Conservation (phyloP, 192 early-diverging fungal species). For the Podila epigama region DNA sequence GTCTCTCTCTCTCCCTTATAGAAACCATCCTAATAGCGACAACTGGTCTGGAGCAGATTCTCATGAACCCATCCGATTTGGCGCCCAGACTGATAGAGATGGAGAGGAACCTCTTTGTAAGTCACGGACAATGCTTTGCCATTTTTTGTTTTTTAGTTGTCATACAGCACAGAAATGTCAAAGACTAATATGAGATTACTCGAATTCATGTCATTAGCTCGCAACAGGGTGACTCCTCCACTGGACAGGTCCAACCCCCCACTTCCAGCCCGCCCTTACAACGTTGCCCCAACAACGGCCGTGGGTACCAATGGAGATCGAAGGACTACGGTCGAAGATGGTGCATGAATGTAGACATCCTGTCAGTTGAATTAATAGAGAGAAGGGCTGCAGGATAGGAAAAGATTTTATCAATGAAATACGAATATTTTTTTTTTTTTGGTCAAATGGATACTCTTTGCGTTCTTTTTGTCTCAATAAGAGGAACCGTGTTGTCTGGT, state of each 20-base stretch:
- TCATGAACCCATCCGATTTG: constrained; percentile 22
- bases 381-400: no score
- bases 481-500: no score
- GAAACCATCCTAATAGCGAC: constrained; percentile 6
- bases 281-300: background rate
- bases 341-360: background rate
- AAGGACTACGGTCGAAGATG: constrained; percentile 37
- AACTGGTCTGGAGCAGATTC: background rate
- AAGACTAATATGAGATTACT: background rate
- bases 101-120: constrained; percentile 39
- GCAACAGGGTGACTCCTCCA: constrained; percentile 28
- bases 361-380: no score
- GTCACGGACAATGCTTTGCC: no score
- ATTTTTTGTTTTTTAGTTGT: background rate
- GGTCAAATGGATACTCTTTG: no score
- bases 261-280: constrained; percentile 30
- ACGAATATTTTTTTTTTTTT: background rate
- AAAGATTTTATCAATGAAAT: no score
- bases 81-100: constrained; percentile 3
- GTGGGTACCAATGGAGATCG: constrained; percentile 2
- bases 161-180: background rate
- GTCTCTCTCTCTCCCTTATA: background rate
- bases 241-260: constrained; percentile 17
- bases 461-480: no score
- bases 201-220: constrained; percentile 16